These are phyloP conservation scores for Orbilia quercus DNA, from an alignment of 2,329 filamentous ascomycete species.

Conservation along the genomic window DNA sequence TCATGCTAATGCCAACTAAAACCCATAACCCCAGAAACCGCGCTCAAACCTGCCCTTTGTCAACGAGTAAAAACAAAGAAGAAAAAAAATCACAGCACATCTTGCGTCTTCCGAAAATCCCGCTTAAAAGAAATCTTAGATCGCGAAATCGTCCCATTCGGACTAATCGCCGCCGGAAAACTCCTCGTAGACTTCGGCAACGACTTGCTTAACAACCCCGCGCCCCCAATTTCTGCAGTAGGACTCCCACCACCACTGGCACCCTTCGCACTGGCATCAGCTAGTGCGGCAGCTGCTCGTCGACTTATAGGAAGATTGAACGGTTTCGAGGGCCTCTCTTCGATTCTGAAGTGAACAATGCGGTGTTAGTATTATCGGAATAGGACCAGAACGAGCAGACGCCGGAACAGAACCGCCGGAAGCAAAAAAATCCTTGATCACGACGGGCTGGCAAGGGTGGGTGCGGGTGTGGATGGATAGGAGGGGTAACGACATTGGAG, in stretches of 20 bases:
- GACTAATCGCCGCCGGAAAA: constrained; percentile 38
- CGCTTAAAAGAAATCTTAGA: constrained; percentile 51
- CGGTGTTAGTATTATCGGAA: constrained; percentile 52
- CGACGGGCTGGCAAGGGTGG: constrained; percentile 41
- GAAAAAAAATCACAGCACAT: constrained; percentile 25
- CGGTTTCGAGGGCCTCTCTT: constrained; percentile 55
- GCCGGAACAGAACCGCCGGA: constrained; percentile 26
- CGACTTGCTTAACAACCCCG: constrained; percentile 28
- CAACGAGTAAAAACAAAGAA: too few species aligned
- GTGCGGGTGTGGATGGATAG: constrained; percentile 42
- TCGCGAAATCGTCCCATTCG: constrained; percentile 36
- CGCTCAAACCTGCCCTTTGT: too few species aligned
- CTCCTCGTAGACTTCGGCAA: constrained; percentile 43
- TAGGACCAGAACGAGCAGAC: constrained; percentile 32
- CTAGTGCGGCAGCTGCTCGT: constrained; percentile 43
- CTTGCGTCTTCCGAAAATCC: constrained; percentile 50
- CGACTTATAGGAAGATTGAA: constrained; percentile 53
- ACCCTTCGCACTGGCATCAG: constrained; percentile 33
- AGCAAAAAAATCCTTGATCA: constrained; percentile 34
- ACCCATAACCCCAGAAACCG: too few species aligned
- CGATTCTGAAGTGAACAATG: constrained; percentile 54
- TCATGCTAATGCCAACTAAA: too few species aligned
- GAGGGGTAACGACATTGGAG: constrained; percentile 56
- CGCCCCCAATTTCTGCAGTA: not conserved
- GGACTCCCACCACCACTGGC: constrained; percentile 8